These are phyloP conservation scores for Lolium multiflorum DNA, from an alignment of 176 grass and related monocot species.

Conservation along the genomic window DNA sequence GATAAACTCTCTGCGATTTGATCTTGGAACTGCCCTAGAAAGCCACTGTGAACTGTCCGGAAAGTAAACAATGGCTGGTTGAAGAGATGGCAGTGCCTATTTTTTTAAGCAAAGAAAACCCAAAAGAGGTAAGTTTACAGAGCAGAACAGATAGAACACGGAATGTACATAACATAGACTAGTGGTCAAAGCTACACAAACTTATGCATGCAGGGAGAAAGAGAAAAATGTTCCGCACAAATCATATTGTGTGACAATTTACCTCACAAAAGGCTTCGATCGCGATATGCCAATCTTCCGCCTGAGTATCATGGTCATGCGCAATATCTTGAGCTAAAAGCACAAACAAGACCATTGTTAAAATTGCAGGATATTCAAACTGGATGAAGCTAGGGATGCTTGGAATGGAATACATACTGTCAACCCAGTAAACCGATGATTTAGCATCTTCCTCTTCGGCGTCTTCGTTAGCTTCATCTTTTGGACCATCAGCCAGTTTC, in stretches of 20 bases:
- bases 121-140: slow-evolving; percentile 28
- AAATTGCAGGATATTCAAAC: slow-evolving; percentile 28
- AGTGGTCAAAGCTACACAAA: slow-evolving; percentile 7
- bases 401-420: slow-evolving; percentile 74
- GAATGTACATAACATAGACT: neutral
- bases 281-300: slow-evolving; percentile 81
- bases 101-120: slow-evolving; percentile 41
- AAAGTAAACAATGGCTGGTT: slow-evolving; percentile 90
- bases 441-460: slow-evolving; percentile 47
- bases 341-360: slow-evolving; percentile 31
- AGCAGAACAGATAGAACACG: slow-evolving; percentile 12
- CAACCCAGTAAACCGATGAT: slow-evolving; percentile 72
- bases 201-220: slow-evolving; percentile 24
- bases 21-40: slow-evolving; percentile 75
- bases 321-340: slow-evolving; percentile 86
- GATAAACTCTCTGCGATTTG: slow-evolving; percentile 78
- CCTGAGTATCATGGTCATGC: slow-evolving; percentile 68
- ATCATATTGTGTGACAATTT: slow-evolving; percentile 35
- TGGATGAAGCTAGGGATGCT: slow-evolving; percentile 25
- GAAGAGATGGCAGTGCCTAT: slow-evolving; percentile 76
- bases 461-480: slow-evolving; percentile 40
- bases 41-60: slow-evolving; percentile 90
- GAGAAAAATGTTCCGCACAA: slow-evolving; percentile 20
- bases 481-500: slow-evolving; percentile 54
- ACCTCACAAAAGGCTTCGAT: slow-evolving; percentile 92